Conservation (phyloP, 495 filamentous ascomycete genomes). For the Symbiotaphrina buchneri region DNA sequence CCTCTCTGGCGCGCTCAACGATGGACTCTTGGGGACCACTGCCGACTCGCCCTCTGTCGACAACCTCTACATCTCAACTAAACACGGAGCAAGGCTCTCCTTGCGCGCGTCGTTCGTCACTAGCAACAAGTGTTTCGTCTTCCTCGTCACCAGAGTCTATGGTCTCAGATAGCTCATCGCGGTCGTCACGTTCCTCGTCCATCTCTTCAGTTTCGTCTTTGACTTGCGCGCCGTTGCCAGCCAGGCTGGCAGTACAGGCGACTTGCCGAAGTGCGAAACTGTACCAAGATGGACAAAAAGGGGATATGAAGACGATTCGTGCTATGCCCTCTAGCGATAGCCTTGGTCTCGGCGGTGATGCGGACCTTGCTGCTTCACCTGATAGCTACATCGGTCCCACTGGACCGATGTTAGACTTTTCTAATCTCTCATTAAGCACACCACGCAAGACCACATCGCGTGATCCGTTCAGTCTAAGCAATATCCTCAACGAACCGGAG, state of each 20-base stretch:
- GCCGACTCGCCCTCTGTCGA: conserved; percentile 21
- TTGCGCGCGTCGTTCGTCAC: conserved; percentile 44
- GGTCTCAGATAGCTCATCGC: conserved; percentile 54
- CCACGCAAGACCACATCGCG: conserved; percentile 1
- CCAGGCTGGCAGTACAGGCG: conserved; percentile 60
- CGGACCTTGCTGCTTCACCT: conserved; percentile 28
- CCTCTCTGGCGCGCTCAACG: conserved; percentile 39
- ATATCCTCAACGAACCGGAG: too few relatives aligned
- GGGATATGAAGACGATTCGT: conserved; percentile 16
- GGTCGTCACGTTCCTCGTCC: conserved; percentile 48
- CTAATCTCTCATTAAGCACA: conserved; percentile 4
- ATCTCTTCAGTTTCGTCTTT: conserved; percentile 48
- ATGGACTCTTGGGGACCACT: conserved; percentile 8
- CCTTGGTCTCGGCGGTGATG: conserved; percentile 17
- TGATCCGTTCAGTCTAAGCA: too few relatives aligned
- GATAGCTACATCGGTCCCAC: conserved; percentile 31
- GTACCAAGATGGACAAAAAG: conserved; percentile 24
- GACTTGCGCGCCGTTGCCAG: conserved; percentile 34
- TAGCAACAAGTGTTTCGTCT: conserved; percentile 54
- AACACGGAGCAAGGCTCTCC: conserved; percentile 25
- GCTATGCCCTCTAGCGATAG: conserved; percentile 25
- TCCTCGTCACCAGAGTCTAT: conserved; percentile 79
- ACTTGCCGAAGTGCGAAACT: conserved; percentile 57
- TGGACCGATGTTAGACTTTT: conserved; percentile 16
- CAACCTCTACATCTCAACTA: conserved; percentile 24